Conservation (phyloP, 75 land plant genomes). For the Picea glauca region DNA sequence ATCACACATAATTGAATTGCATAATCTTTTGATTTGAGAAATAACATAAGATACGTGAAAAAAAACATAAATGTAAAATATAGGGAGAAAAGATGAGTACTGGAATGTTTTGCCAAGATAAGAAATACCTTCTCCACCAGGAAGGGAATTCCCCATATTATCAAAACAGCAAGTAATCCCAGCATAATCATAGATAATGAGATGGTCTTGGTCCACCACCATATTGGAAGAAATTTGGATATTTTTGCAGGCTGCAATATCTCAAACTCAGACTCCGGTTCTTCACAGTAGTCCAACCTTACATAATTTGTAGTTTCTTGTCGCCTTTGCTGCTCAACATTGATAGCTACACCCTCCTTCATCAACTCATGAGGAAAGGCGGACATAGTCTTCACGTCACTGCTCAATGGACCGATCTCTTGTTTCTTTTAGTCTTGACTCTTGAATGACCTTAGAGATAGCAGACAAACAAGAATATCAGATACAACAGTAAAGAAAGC, state of each 20-base stretch:
- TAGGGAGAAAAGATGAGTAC: neutral
- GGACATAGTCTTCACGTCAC: neutral
- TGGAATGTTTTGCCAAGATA: neutral
- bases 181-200: neutral
- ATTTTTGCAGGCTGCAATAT: neutral
- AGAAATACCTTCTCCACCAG: constrained; percentile 5
- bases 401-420: neutral
- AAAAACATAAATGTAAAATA: neutral
- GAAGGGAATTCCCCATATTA: neutral
- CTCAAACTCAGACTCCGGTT: constrained; percentile 5
- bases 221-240: constrained; percentile 4
- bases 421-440: neutral
- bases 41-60: neutral
- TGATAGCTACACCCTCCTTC: neutral
- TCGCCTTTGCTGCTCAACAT: constrained; percentile 6
- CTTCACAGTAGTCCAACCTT: constrained; percentile 3
- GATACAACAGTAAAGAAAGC: neutral
- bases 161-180: neutral
- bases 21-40: too few species aligned
- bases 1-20: too few species aligned
- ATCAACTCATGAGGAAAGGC: constrained; percentile 1
- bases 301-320: constrained; percentile 6
- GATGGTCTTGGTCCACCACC: constrained; percentile 4
- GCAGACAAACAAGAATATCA: neutral
- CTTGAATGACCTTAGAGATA: neutral